Conservation (phyloP, 2,329 filamentous ascomycete genomes). For the Venturiaceae sp. region DNA sequence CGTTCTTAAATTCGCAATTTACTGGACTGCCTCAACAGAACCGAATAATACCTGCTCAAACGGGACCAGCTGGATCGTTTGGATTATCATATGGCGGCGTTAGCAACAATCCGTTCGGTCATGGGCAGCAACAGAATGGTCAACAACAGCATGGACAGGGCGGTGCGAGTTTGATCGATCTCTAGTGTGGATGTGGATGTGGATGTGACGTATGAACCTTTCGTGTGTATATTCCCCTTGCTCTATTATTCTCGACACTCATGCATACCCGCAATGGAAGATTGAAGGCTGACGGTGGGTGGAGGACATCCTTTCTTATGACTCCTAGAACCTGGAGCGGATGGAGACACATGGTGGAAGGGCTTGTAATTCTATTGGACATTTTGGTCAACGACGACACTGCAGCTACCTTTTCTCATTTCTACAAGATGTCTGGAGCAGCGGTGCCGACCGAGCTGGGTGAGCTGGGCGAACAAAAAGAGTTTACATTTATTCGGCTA, state of each 20-base stretch:
- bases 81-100: conserved; percentile 32
- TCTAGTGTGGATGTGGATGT: conserved; percentile 27
- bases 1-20: conserved; percentile 76
- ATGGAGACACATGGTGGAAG: neutral
- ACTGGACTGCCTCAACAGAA: conserved; percentile 51
- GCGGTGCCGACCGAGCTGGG: too few relatives aligned
- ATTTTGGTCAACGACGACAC: neutral
- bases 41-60: conserved; percentile 38
- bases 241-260: conserved; percentile 1
- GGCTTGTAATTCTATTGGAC: neutral
- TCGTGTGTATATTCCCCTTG: neutral
- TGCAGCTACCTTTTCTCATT: neutral
- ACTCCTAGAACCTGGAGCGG: neutral
- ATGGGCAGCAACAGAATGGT: conserved; percentile 30
- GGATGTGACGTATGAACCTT: neutral
- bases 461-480: neutral
- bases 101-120: conserved; percentile 46
- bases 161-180: conserved; percentile 53
- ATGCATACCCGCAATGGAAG: neutral
- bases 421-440: neutral
- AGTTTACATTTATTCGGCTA: neutral
- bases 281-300: neutral
- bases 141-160: conserved; percentile 21
- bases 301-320: neutral
- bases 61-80: conserved; percentile 38